Conservation (phyloP, 306 rosid species). For the Acacia confusa region DNA sequence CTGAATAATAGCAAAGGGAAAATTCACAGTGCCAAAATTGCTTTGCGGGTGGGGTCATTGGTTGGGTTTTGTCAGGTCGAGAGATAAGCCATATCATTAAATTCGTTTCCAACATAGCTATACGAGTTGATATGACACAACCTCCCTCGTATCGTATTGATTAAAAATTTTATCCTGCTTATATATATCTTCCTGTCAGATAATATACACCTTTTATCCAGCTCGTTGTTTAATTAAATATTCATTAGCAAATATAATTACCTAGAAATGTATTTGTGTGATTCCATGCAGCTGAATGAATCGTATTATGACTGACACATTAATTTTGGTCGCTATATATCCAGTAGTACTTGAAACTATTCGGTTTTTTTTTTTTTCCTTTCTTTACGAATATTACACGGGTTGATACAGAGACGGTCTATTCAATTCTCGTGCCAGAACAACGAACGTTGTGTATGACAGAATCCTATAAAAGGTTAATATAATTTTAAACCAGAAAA, state of each 20-base stretch:
- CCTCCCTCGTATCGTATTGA: neutral
- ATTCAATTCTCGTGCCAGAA: neutral
- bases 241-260: neutral
- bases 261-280: too few species aligned
- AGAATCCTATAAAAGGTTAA: neutral
- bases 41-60: neutral
- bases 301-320: too few species aligned
- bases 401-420: neutral
- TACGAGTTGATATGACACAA: neutral
- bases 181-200: neutral
- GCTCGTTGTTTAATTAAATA: neutral
- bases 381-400: neutral
- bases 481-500: neutral
- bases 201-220: neutral
- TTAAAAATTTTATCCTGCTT: neutral
- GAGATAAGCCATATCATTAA: neutral
- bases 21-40: slow-evolving; percentile 3
- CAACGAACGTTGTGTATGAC: neutral
- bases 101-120: neutral
- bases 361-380: too few species aligned
- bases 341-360: neutral
- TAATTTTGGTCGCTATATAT: too few species aligned
- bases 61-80: neutral
- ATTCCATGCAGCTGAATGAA: too few species aligned
- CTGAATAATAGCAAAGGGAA: neutral